Base-by-base conservation (phyloP, 306 rosid species). In the Trifolium subterraneum region DNA sequence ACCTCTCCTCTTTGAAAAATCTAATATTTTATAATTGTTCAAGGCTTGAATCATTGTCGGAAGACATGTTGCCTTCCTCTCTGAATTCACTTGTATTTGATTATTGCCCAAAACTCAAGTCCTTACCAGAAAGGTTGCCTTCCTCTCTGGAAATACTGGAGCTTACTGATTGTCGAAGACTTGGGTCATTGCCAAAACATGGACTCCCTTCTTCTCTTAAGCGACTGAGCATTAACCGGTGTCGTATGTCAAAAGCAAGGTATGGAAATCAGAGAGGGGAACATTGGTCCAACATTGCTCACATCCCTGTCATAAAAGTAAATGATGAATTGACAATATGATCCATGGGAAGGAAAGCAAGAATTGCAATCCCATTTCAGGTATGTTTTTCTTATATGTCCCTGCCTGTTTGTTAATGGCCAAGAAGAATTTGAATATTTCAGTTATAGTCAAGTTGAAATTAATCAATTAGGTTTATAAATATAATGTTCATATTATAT, bases 241-340 rank as follows among this genome's bases (percentile, higher is more conserved):
- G 62, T 6, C 31, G 4, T 10, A 0, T 29, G 61, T 69, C 50
- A 48, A 14, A 69, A 18, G 29, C 29, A 69, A 69, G 45, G 45
- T 50, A 29, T 50, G 8, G 6, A 18, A 33, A 5, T 69, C 7
- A 18, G 44, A 69, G 29, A 10, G 29, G 61, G 29, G 74, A 31
- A 69, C 47, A 16, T 69, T 16, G 47, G 31, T 50, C 47, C 31
- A 31, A 31, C 12, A 50, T 69, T 48, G 73, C 73, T 29, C 73
- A 47, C 27, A 48, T 68, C 16, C 73, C 73, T 48, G 62, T 69
- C 27, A 5, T 70, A 35, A 2, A 2, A 52, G 8, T 70, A 35
- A 11, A 51, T 51, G 2, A 35, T 12, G 4, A 33, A 18, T 16
- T 55, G 3, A 36, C 12, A 52, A 36, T 71, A 52, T 71, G 45